These are phyloP conservation scores for Cyberlindnera euphorbiiphila DNA, from an alignment of 805 yeast species.

Conservation along the genomic window DNA sequence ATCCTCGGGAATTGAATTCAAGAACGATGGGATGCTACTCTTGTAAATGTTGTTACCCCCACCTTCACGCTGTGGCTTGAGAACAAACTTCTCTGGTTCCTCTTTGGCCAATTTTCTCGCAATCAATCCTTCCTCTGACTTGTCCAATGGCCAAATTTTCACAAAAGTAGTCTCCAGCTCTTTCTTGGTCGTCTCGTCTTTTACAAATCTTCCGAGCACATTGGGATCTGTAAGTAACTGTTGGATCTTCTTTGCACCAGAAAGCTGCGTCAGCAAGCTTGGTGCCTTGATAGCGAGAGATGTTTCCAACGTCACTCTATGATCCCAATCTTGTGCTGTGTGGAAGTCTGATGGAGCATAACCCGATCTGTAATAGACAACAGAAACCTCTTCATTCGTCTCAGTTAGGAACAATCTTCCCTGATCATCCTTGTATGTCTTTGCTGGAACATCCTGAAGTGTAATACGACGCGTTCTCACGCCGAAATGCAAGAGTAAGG, in stretches of 20 bases:
- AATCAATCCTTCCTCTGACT: constrained; percentile 51
- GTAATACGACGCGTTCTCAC: constrained; percentile 64
- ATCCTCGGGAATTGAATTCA: constrained; percentile 52
- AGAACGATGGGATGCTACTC: constrained; percentile 74
- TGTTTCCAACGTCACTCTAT: constrained; percentile 67
- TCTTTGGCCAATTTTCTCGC: constrained; percentile 69
- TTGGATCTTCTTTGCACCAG: constrained; percentile 93
- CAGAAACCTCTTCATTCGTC: constrained; percentile 70
- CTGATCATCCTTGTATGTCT: constrained; percentile 37
- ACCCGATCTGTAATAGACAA: constrained; percentile 88
- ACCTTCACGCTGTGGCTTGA: constrained; percentile 98
- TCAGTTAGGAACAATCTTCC: constrained; percentile 49
- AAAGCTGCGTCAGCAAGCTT: constrained; percentile 77
- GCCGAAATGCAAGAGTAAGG: constrained; percentile 51
- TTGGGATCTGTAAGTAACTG: constrained; percentile 68
- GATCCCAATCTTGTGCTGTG: constrained; percentile 66
- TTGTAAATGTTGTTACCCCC: constrained; percentile 96
- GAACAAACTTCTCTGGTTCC: constrained; percentile 66
- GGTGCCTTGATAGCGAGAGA: constrained; percentile 90
- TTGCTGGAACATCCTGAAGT: constrained; percentile 49
- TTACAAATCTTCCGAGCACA: constrained; percentile 45
- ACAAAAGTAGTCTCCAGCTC: constrained; percentile 62
- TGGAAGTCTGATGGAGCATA: constrained; percentile 82
- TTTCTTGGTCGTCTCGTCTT: constrained; percentile 18
- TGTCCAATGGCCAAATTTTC: constrained; percentile 81